Conservation (phyloP, 805 yeast species). For the Metschnikowia shivogae region DNA sequence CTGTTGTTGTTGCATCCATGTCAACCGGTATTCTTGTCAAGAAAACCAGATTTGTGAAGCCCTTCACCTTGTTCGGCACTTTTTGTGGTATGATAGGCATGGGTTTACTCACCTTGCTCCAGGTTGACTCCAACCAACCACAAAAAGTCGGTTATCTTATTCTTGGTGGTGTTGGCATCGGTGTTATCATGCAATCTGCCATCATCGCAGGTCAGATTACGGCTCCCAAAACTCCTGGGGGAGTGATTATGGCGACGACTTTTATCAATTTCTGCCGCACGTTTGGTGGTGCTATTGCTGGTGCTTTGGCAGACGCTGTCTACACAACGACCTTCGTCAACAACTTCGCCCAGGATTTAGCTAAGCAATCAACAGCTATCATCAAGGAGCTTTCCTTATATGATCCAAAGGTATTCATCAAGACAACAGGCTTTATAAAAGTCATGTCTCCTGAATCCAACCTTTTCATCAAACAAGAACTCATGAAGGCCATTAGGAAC, state of each 20-base stretch:
- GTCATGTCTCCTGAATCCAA: slow-evolving; percentile 20
- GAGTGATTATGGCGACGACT: slow-evolving; percentile 46
- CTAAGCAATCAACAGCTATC: slow-evolving; percentile 14
- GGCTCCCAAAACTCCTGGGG: slow-evolving; percentile 51
- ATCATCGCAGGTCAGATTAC: slow-evolving; percentile 43
- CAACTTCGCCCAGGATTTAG: slow-evolving; percentile 7
- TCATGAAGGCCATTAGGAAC: slow-evolving; percentile 37
- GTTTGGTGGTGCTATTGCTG: slow-evolving; percentile 44
- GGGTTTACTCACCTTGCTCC: slow-evolving; percentile 43
- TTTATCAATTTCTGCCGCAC: slow-evolving; percentile 42
- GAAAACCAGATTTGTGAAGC: slow-evolving; percentile 39
- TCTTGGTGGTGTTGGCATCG: slow-evolving; percentile 45
- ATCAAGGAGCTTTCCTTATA: slow-evolving; percentile 18
- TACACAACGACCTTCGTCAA: slow-evolving; percentile 26
- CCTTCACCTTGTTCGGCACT: slow-evolving; percentile 34
- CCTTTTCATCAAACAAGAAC: slow-evolving; percentile 20
- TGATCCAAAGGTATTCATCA: slow-evolving; percentile 13
- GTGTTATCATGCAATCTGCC: slow-evolving; percentile 44
- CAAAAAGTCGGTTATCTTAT: slow-evolving; percentile 44
- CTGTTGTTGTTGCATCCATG: slow-evolving; percentile 36
- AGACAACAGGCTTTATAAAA: slow-evolving; percentile 14
- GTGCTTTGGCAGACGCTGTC: slow-evolving; percentile 40
- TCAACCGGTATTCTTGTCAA: slow-evolving; percentile 36
- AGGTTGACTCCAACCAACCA: slow-evolving; percentile 31
- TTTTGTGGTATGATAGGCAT: slow-evolving; percentile 38